Evolutionary conservation across 257 asterid genomes (phyloP).

Genomic region (Solanum appendiculatum): DNA sequence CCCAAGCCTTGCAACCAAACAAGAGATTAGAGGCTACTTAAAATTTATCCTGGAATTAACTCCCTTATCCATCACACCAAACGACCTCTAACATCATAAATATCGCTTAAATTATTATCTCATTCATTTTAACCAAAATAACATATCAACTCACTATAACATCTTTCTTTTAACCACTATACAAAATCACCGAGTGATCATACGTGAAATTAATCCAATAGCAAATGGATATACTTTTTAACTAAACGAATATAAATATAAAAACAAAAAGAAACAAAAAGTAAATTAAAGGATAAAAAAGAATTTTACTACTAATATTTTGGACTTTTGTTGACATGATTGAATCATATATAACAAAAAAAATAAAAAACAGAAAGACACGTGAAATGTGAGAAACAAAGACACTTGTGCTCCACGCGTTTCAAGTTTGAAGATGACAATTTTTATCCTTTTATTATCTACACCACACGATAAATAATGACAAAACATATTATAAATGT

Average conservation of each 20-base stretch:
- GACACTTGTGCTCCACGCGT: conserved; percentile 1
- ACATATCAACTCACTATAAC: background rate
- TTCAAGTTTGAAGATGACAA: background rate
- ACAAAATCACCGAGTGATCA: background rate
- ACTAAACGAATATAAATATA: background rate
- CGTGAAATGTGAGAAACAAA: background rate
- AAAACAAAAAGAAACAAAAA: background rate
- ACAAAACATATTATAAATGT: background rate
- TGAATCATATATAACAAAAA: background rate
- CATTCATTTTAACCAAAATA: background rate
- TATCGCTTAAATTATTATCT: background rate
- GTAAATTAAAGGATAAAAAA: background rate
- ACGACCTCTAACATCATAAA: too few relatives aligned
- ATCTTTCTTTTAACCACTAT: too few relatives aligned
- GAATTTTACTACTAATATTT: background rate
- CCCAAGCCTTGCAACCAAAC: too few relatives aligned
- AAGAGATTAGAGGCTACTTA: too few relatives aligned
- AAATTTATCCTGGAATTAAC: too few relatives aligned
- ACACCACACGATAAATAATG: background rate
- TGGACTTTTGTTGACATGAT: background rate
- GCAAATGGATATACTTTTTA: background rate
- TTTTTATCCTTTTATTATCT: conserved; percentile 1
- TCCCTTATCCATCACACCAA: too few relatives aligned
- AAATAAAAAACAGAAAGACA: background rate
- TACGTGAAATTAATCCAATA: background rate